phyloP scores from a whole-genome alignment of 108 stramenopile genomes.

The Pseudonitzschia pungens region DNA sequence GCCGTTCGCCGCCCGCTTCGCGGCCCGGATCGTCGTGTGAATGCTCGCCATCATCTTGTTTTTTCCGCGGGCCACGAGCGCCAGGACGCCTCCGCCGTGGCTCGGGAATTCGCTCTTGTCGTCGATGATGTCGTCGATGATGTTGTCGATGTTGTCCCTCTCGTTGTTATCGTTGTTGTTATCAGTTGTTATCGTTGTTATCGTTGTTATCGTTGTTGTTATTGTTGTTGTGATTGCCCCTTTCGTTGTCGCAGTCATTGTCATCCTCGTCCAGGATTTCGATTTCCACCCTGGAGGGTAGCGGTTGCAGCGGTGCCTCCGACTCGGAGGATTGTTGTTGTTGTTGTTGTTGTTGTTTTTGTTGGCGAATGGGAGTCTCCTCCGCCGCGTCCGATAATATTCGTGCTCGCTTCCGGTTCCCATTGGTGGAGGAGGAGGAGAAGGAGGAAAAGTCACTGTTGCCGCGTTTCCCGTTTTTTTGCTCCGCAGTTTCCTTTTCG shows the following conservation, averaged over 20 bases:
- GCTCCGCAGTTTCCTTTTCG: neutral
- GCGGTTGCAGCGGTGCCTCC: conserved; percentile 5
- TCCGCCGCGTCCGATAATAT: neutral
- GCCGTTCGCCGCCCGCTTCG: too few relatives aligned
- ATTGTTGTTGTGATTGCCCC: neutral
- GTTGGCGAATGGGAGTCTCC: too few relatives aligned
- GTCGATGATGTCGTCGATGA: neutral
- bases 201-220: neutral
- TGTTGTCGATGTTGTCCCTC: neutral
- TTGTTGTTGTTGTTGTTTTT: neutral
- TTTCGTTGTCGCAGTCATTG: neutral
- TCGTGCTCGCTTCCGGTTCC: too few relatives aligned
- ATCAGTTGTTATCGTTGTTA: neutral
- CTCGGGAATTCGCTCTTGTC: neutral
- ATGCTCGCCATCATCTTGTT: neutral
- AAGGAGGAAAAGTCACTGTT: too few relatives aligned
- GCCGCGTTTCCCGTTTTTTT: neutral
- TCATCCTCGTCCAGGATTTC: conserved; percentile 4
- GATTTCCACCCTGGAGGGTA: too few relatives aligned
- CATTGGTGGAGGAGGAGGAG: too few relatives aligned
- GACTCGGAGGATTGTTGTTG: neutral
- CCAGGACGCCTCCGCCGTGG: neutral
- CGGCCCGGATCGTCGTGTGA: neutral
- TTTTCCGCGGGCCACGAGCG: neutral
- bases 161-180: too few relatives aligned